These are phyloP conservation scores for Pilatotrama ljubarskyi DNA, from an alignment of 768 basidiomycete species.

Conservation along the genomic window DNA sequence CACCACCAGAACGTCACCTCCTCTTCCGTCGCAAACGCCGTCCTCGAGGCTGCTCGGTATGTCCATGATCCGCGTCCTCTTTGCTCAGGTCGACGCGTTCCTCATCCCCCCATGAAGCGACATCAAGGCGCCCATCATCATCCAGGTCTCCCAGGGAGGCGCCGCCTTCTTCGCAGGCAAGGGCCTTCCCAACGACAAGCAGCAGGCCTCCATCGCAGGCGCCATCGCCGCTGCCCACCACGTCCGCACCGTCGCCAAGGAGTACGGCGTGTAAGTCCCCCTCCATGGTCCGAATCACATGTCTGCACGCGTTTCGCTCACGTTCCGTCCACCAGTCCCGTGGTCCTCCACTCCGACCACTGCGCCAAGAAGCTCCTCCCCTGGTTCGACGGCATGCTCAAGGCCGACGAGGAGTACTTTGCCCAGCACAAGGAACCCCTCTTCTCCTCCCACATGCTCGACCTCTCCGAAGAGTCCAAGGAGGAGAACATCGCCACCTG, in stretches of 20 bases:
- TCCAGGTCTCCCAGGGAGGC: constrained; percentile 97
- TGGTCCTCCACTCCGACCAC: constrained; percentile 97
- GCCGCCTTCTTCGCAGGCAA: constrained; percentile 96
- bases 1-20: constrained; percentile 86
- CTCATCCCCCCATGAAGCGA: constrained; percentile 52
- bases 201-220: constrained; percentile 93
- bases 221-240: constrained; percentile 92
- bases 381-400: constrained; percentile 99
- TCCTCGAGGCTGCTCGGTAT: constrained; percentile 92
- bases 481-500: constrained; percentile 95
- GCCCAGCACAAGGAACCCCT: constrained; percentile 84
- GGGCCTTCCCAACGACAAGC: constrained; percentile 91
- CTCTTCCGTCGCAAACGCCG: constrained; percentile 91
- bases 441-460: constrained; percentile 98
- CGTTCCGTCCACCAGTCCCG: constrained; percentile 59
- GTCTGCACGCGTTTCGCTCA: constrained; percentile 4
- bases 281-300: not conserved
- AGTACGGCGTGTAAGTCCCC: constrained; percentile 84
- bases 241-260: constrained; percentile 81
- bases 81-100: not conserved
- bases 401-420: constrained; percentile 91
- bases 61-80: constrained; percentile 6
- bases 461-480: constrained; percentile 89
- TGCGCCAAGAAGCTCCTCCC: constrained; percentile 97
- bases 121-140: constrained; percentile 95